A percentile compares a stretch with the other conserved stretches of the same genome.
Evolutionary conservation across 2,329 filamentous ascomycete species (phyloP).

Genomic region (Pyrenophora seminiperda): DNA sequence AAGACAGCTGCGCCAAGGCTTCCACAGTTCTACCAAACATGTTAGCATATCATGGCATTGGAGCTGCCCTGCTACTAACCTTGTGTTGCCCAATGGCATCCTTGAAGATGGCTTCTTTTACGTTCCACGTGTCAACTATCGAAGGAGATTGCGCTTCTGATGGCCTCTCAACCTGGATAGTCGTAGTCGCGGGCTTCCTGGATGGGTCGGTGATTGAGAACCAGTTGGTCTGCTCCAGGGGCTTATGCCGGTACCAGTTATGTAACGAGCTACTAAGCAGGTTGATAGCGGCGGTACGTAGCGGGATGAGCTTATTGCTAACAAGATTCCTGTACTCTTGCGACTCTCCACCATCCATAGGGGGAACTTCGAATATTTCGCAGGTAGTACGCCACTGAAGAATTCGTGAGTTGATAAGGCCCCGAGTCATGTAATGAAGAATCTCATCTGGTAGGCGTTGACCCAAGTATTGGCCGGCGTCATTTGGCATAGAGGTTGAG

Average conservation of each 20-base stretch:
- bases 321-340: slow-evolving; percentile 82
- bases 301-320: slow-evolving; percentile 71
- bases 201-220: slow-evolving; percentile 54
- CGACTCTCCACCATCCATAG: slow-evolving; percentile 80
- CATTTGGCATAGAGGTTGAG: slow-evolving; percentile 73
- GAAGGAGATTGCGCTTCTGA: slow-evolving; percentile 56
- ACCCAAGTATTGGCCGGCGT: slow-evolving; percentile 90
- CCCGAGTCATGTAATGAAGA: slow-evolving; percentile 85
- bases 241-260: slow-evolving; percentile 80
- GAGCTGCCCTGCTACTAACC: slow-evolving; percentile 14
- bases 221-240: slow-evolving; percentile 81
- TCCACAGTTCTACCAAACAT: slow-evolving; percentile 28
- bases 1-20: slow-evolving; percentile 58
- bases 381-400: slow-evolving; percentile 82
- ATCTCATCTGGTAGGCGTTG: slow-evolving; percentile 87
- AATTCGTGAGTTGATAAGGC: slow-evolving; percentile 77
- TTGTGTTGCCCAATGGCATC: slow-evolving; percentile 42
- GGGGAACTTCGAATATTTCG: slow-evolving; percentile 78
- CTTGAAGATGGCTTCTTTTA: slow-evolving; percentile 64
- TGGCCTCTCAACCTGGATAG: slow-evolving; percentile 64
- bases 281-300: slow-evolving; percentile 77
- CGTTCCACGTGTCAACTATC: slow-evolving; percentile 71
- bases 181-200: slow-evolving; percentile 55
- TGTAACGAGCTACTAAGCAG: slow-evolving; percentile 80
- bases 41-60: slow-evolving; percentile 14